phyloP scores from a whole-genome alignment of 371 early-diverging fungal genomes.

The Lichtheimia ramosa region DNA sequence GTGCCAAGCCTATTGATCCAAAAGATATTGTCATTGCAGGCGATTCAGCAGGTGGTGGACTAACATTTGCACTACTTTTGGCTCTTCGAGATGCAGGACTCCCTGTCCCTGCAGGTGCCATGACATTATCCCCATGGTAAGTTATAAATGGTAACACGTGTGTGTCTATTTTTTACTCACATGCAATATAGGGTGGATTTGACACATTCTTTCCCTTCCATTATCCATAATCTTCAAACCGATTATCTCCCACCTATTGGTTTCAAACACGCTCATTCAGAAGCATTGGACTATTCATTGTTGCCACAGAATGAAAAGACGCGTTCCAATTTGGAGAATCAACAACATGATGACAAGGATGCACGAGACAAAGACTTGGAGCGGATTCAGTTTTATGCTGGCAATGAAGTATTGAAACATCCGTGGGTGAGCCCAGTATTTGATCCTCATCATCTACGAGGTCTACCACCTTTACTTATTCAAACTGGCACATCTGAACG shows the following conservation, averaged over 20 bases:
- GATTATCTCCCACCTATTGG: slow-evolving; percentile 66
- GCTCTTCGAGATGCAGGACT: slow-evolving; percentile 55
- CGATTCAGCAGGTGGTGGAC: slow-evolving; percentile 81
- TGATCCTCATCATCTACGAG: slow-evolving; percentile 35
- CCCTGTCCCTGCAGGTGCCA: slow-evolving; percentile 50
- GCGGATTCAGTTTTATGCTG: slow-evolving; percentile 59
- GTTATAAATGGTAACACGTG: slow-evolving; percentile 9
- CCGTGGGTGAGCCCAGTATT: slow-evolving; percentile 54
- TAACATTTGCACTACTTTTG: slow-evolving; percentile 45
- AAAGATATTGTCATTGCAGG: slow-evolving; percentile 76
- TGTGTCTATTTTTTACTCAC: not conserved
- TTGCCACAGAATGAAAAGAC: slow-evolving; percentile 19
- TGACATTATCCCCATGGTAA: slow-evolving; percentile 48
- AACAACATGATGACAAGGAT: slow-evolving; percentile 6
- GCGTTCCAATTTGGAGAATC: slow-evolving; percentile 13
- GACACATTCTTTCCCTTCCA: slow-evolving; percentile 67
- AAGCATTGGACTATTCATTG: slow-evolving; percentile 33
- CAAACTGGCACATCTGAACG: slow-evolving; percentile 70
- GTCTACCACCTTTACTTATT: slow-evolving; percentile 47
- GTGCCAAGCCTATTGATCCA: slow-evolving; percentile 46
- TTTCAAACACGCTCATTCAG: slow-evolving; percentile 44
- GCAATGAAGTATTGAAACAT: slow-evolving; percentile 43
- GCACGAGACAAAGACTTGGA: slow-evolving; percentile 20
- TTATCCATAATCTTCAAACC: slow-evolving; percentile 50
- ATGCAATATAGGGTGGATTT: slow-evolving; percentile 46